Percentiles rank a stretch among this genome's conserved stretches.
Conservation (phyloP, 306 rosid genomes). For the Castanea crenata region DNA sequence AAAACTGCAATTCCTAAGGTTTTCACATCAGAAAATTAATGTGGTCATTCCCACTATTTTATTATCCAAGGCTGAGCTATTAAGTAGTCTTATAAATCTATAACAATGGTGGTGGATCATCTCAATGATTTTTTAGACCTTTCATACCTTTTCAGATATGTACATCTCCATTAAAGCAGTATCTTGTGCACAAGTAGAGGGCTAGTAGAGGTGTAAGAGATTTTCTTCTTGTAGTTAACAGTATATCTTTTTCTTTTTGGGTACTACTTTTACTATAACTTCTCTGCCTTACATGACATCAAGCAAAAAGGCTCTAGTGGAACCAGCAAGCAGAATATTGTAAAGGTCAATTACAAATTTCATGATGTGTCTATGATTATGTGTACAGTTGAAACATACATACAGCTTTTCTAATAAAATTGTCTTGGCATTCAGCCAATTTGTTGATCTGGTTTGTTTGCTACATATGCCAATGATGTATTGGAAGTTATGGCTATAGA, state of each 20-base stretch:
- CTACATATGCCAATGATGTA: not conserved
- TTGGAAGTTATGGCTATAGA: not conserved
- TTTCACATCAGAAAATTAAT: not conserved
- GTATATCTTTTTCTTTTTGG: slow-evolving; percentile 60
- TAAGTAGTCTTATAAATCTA: slow-evolving; percentile 17
- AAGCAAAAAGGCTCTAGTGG: slow-evolving; percentile 83
- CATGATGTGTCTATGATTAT: slow-evolving; percentile 19
- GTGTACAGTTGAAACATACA: slow-evolving; percentile 5
- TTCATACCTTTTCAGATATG: slow-evolving; percentile 23
- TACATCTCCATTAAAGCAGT: slow-evolving; percentile 24
- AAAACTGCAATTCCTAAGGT: slow-evolving; percentile 17
- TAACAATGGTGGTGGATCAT: slow-evolving; percentile 23
- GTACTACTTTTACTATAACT: slow-evolving; percentile 80
- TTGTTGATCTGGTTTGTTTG: not conserved
- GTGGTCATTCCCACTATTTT: slow-evolving; percentile 8
- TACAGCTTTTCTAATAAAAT: not conserved
- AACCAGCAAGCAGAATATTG: slow-evolving; percentile 98
- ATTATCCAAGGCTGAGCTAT: not conserved
- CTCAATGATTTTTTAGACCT: slow-evolving; percentile 20
- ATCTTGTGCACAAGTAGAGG: slow-evolving; percentile 12
- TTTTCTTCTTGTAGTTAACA: slow-evolving; percentile 4
- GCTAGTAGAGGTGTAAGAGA: slow-evolving; percentile 19
- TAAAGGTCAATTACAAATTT: slow-evolving; percentile 33
- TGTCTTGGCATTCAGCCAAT: not conserved
- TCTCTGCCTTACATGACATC: slow-evolving; percentile 48